These are phyloP conservation scores for Lipomyces sp. DNA, from an alignment of 805 yeast genomes.

Conservation along the genomic window DNA sequence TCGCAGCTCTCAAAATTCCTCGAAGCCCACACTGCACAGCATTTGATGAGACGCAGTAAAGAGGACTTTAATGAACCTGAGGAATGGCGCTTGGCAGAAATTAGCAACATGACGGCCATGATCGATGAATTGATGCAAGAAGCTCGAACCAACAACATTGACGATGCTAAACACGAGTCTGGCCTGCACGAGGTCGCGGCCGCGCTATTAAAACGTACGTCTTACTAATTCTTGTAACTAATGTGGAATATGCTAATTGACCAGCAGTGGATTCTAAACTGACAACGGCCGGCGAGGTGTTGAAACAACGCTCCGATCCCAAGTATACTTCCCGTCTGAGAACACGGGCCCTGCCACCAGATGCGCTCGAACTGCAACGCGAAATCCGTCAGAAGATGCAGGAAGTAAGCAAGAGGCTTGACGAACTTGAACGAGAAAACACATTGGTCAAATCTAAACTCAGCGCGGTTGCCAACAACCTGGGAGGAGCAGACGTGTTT, in stretches of 20 bases:
- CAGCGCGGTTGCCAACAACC: slow-evolving; percentile 8
- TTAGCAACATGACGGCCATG: neutral
- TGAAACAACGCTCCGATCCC: slow-evolving; percentile 24
- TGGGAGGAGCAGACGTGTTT: neutral
- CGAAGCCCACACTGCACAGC: neutral
- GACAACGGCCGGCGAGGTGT: slow-evolving; percentile 14
- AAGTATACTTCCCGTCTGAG: slow-evolving; percentile 15
- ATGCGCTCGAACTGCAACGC: slow-evolving; percentile 28
- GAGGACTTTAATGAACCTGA: slow-evolving; percentile 8
- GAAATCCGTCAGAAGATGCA: slow-evolving; percentile 20
- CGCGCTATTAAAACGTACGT: slow-evolving; percentile 17
- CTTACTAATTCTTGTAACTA: neutral
- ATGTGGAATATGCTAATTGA: neutral
- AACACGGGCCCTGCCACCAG: slow-evolving; percentile 26
- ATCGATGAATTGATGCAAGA: slow-evolving; percentile 14
- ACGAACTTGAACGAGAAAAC: slow-evolving; percentile 22
- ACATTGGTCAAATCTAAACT: slow-evolving; percentile 28
- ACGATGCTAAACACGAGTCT: slow-evolving; percentile 4
- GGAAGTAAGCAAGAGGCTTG: slow-evolving; percentile 15
- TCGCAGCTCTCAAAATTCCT: neutral
- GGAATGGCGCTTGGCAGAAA: slow-evolving; percentile 20
- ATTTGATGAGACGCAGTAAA: neutral
- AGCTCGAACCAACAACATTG: slow-evolving; percentile 2
- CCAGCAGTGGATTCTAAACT: slow-evolving; percentile 21
- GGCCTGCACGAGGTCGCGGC: slow-evolving; percentile 20